Percentiles rank a stretch among this genome's conserved stretches.
phyloP scores from a whole-genome alignment of 2,329 filamentous ascomycete species.

The Stagonosporopsis tanaceti region DNA sequence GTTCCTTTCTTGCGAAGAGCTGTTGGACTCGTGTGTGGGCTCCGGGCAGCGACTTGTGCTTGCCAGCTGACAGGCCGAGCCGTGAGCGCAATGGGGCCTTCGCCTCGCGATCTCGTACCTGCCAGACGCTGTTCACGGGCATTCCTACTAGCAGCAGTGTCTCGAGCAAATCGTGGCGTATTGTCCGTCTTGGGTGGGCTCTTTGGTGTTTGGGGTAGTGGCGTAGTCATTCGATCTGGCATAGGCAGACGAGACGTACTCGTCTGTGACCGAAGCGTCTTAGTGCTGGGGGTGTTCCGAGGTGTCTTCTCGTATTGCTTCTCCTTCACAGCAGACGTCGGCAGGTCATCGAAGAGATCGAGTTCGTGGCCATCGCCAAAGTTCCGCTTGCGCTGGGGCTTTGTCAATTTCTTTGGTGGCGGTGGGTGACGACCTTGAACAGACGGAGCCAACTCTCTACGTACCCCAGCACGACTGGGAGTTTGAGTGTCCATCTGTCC shows the following conservation, averaged over 20 bases:
- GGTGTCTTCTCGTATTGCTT: conserved; percentile 85
- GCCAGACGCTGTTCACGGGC: conserved; percentile 68
- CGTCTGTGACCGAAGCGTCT: conserved; percentile 63
- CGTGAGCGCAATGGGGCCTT: conserved; percentile 58
- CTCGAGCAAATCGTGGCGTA: conserved; percentile 70
- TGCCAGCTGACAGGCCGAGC: conserved; percentile 66
- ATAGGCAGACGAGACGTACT: conserved; percentile 54
- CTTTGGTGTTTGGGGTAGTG: conserved; percentile 63
- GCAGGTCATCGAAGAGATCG: conserved; percentile 92
- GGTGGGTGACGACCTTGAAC: conserved; percentile 61
- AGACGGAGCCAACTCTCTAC: conserved; percentile 58
- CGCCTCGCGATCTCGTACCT: conserved; percentile 52
- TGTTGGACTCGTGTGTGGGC: conserved; percentile 59
- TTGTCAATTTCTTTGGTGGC: conserved; percentile 59
- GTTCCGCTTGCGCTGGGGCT: conserved; percentile 41
- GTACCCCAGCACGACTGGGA: conserved; percentile 55
- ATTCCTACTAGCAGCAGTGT: conserved; percentile 71
- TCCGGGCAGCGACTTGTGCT: conserved; percentile 60
- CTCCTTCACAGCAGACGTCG: conserved; percentile 83
- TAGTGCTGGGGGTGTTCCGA: conserved; percentile 71
- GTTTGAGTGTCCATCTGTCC: conserved; percentile 61
- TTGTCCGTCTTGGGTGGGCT: conserved; percentile 60
- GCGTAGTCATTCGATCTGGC: conserved; percentile 57
- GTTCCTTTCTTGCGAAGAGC: conserved; percentile 57
- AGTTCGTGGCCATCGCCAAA: conserved; percentile 95